Percentiles rank a stretch among this genome's conserved stretches.
These are phyloP conservation scores for Ustanciosporium gigantosporum DNA, from an alignment of 1,284 basidiomycete genomes.

Conservation along the genomic window DNA sequence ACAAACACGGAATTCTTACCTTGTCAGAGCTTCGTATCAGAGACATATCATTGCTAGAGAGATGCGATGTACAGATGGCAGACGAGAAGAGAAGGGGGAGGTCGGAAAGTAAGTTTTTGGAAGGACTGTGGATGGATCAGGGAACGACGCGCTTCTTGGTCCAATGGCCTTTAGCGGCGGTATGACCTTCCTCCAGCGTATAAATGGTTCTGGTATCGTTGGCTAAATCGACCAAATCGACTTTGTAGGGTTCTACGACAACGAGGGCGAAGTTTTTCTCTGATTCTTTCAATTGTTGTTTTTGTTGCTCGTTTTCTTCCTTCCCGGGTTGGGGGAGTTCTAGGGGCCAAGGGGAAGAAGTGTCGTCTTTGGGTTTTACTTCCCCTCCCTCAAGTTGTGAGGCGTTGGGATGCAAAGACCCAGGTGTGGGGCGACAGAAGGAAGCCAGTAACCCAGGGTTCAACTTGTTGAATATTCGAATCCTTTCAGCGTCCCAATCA, in stretches of 20 bases:
- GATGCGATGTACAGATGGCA: too few species aligned
- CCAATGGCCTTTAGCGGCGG: conserved; percentile 41
- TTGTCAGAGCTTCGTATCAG: too few species aligned
- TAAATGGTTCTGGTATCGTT: conserved; percentile 56
- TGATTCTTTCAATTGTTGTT: conserved; percentile 42
- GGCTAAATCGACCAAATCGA: conserved; percentile 57
- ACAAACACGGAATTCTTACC: too few species aligned
- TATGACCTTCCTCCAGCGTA: conserved; percentile 22
- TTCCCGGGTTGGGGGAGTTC: conserved; percentile 52
- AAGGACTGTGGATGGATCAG: conserved; percentile 13
- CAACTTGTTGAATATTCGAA: conserved; percentile 60
- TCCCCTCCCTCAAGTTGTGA: not conserved
- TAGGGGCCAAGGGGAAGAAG: conserved; percentile 46
- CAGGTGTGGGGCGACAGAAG: conserved; percentile 61
- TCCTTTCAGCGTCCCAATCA: conserved; percentile 61
- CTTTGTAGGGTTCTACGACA: conserved; percentile 57
- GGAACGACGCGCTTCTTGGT: conserved; percentile 53
- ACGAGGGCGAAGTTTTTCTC: conserved; percentile 57
- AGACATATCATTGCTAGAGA: too few species aligned
- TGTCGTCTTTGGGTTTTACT: conserved; percentile 26
- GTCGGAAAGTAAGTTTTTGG: too few species aligned
- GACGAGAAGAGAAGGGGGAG: too few species aligned
- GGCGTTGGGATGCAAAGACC: conserved; percentile 45
- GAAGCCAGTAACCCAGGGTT: conserved; percentile 59
- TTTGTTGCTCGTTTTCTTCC: conserved; percentile 53